phyloP scores from a whole-genome alignment of 2,329 filamentous ascomycete species.

The Diplocarpon rosae region DNA sequence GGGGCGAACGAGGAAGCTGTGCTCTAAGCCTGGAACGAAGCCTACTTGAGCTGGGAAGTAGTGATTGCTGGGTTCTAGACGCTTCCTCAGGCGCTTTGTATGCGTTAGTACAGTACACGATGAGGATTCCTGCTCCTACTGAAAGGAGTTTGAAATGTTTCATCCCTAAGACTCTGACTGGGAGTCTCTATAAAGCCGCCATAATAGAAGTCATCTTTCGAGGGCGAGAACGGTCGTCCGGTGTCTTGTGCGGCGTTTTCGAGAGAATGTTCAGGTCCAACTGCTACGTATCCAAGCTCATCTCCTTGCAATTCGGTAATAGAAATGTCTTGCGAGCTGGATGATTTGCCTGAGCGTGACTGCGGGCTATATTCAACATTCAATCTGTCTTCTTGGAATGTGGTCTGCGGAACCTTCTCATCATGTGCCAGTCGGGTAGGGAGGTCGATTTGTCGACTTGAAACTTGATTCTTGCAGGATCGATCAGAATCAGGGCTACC shows the following conservation, averaged over 20 bases:
- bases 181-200: slow-evolving; percentile 22
- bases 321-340: not conserved
- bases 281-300: not conserved
- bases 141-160: slow-evolving; percentile 5
- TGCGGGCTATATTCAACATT: not conserved
- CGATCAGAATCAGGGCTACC: no score
- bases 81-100: slow-evolving; percentile 20
- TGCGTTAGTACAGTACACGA: slow-evolving; percentile 1
- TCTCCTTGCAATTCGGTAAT: not conserved
- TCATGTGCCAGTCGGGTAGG: not conserved
- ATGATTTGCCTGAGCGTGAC: not conserved
- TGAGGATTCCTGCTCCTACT: slow-evolving; percentile 15
- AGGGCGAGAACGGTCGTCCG: slow-evolving; percentile 8
- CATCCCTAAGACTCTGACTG: slow-evolving; percentile 2
- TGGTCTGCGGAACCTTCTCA: not conserved
- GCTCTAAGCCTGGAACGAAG: slow-evolving; percentile 9
- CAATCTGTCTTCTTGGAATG: not conserved
- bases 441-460: not conserved
- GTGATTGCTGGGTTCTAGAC: slow-evolving; percentile 21
- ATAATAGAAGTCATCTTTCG: slow-evolving; percentile 23
- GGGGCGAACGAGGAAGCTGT: slow-evolving; percentile 27
- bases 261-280: not conserved
- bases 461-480: no score
- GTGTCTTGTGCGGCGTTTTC: slow-evolving; percentile 1
- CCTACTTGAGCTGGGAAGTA: slow-evolving; percentile 6